Evolutionary conservation across 768 basidiomycete species (phyloP).

Genomic region (Rhodosporidiobolus sp.): DNA sequence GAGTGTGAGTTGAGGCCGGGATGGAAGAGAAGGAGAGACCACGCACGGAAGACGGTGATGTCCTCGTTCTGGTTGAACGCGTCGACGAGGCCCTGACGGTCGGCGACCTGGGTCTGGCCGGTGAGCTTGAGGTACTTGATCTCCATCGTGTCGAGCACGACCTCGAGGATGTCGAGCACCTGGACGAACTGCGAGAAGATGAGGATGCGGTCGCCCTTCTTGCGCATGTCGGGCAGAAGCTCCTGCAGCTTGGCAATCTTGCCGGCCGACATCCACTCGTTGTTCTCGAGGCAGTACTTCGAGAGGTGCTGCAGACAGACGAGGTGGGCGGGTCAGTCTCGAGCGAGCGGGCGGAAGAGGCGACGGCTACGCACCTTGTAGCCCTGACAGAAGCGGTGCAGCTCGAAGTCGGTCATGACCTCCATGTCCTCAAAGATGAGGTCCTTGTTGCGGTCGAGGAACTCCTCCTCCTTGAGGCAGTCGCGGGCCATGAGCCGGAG

Average conservation of each 20-base stretch:
- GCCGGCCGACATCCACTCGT: slow-evolving; percentile 79
- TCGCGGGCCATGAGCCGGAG: slow-evolving; percentile 73
- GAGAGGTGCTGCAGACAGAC: slow-evolving; percentile 56
- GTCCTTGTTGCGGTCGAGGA: slow-evolving; percentile 74
- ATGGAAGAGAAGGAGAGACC: slow-evolving; percentile 46
- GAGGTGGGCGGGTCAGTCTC: slow-evolving; percentile 50
- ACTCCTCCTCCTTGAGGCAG: slow-evolving; percentile 86
- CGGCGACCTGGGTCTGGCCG: slow-evolving; percentile 87
- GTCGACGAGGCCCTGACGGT: slow-evolving; percentile 88
- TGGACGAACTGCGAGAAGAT: slow-evolving; percentile 98
- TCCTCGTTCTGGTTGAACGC: slow-evolving; percentile 85
- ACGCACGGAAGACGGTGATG: slow-evolving; percentile 74
- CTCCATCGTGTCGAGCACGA: slow-evolving; percentile 66
- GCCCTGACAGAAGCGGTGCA: slow-evolving; percentile 76
- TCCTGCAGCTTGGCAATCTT: slow-evolving; percentile 73
- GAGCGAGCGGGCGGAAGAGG: not conserved
- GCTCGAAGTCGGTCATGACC: slow-evolving; percentile 95
- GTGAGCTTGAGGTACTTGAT: slow-evolving; percentile 80
- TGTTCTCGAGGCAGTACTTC: slow-evolving; percentile 68
- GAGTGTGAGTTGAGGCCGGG: slow-evolving; percentile 58
- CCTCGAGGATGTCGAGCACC: slow-evolving; percentile 87
- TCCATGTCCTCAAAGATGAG: slow-evolving; percentile 92
- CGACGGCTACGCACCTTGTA: slow-evolving; percentile 66
- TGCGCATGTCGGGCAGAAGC: slow-evolving; percentile 65
- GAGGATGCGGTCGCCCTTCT: slow-evolving; percentile 73